Conservation (phyloP, 225 moss, liverwort and hornwort genomes). For the Neckera pumila region DNA sequence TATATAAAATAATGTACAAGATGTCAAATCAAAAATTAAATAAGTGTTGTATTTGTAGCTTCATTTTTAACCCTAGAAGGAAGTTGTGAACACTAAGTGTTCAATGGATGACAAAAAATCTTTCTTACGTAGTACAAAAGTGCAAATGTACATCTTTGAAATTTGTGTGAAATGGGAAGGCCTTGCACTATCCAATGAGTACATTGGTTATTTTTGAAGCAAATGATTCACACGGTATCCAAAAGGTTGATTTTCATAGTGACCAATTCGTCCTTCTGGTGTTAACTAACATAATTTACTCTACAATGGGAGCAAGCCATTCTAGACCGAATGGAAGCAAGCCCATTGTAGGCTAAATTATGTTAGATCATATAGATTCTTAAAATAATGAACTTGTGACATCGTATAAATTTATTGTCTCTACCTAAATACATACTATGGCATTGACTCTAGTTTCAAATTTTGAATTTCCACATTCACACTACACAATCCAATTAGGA, state of each 20-base stretch:
- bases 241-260: background rate
- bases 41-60: background rate
- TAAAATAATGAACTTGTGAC: background rate
- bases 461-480: no score
- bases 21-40: background rate
- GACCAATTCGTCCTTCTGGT: accelerated
- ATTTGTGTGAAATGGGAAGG: background rate
- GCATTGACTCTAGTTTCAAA: no score
- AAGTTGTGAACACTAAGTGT: accelerated
- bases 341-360: no score
- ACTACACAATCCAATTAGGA: no score
- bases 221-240: background rate
- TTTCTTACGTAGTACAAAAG: background rate
- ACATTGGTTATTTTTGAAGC: background rate
- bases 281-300: no score
- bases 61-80: background rate
- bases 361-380: background rate
- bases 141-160: background rate
- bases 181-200: background rate
- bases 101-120: background rate
- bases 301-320: no score
- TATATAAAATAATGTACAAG: no score
- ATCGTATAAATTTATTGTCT: no score
- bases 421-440: no score
- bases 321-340: no score